phyloP scores from a whole-genome alignment of 2,329 filamentous ascomycete genomes.

The Monosporascus sp. region DNA sequence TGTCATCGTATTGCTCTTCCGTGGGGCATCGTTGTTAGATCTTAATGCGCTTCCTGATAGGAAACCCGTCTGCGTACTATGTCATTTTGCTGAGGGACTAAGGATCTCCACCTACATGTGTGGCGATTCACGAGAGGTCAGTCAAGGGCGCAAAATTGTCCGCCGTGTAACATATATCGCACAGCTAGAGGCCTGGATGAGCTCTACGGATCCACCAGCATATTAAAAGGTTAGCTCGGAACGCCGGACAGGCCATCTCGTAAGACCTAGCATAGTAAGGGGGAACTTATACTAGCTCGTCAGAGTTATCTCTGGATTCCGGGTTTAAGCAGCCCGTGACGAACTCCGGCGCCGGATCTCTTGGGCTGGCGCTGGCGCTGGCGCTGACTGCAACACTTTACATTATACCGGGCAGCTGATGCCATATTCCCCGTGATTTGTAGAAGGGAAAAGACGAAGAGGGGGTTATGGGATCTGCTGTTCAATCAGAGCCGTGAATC shows the following conservation, averaged over 20 bases:
- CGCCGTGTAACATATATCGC: neutral
- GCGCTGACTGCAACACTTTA: neutral
- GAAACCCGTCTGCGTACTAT: too few species aligned
- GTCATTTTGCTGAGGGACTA: neutral
- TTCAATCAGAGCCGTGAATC: constrained; percentile 16
- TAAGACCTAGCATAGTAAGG: neutral
- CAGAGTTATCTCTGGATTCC: constrained; percentile 8
- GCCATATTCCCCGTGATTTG: neutral
- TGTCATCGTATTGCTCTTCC: neutral
- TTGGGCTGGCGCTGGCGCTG: neutral
- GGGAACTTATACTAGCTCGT: too few species aligned
- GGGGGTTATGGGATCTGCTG: constrained; percentile 20
- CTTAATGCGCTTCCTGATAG: neutral
- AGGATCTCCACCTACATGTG: too few species aligned
- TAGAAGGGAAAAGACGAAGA: constrained; percentile 12
- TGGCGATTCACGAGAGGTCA: neutral
- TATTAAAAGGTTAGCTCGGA: neutral
- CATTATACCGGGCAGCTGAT: neutral
- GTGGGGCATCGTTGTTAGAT: neutral
- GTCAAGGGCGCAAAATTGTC: neutral
- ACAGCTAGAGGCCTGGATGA: neutral
- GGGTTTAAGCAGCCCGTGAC: constrained; percentile 12
- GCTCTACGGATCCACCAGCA: neutral
- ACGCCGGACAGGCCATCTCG: neutral
- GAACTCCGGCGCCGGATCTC: constrained; percentile 16